Evolutionary conservation across 768 basidiomycete genomes (phyloP).

Genomic region (Baorangia bicolor): DNA sequence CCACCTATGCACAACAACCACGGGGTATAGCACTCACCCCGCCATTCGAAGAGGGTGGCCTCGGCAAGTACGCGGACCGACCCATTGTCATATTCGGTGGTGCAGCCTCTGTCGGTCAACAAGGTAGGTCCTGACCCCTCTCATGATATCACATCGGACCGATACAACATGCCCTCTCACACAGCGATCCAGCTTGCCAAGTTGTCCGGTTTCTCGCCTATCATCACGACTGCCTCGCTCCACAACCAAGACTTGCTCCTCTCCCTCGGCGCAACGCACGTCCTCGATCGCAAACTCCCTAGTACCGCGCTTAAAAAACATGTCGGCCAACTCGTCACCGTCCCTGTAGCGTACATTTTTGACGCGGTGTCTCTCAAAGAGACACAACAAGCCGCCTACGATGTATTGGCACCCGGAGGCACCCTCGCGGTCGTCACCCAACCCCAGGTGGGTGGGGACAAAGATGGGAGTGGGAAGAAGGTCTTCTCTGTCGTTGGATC

Average conservation of each 20-base stretch:
- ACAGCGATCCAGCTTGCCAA: slow-evolving; percentile 33
- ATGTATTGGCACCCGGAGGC: slow-evolving; percentile 32
- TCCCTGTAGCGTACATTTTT: slow-evolving; percentile 10
- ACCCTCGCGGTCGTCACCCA: slow-evolving; percentile 13
- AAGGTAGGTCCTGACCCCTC: slow-evolving; percentile 18
- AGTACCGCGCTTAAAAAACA: background rate
- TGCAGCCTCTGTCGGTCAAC: slow-evolving; percentile 37
- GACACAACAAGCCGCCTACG: slow-evolving; percentile 33
- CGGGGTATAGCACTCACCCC: slow-evolving; percentile 27
- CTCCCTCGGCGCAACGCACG: slow-evolving; percentile 37
- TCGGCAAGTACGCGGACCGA: slow-evolving; percentile 29
- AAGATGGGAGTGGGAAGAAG: background rate
- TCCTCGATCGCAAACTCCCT: slow-evolving; percentile 32
- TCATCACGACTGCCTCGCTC: slow-evolving; percentile 40
- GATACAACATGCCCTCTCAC: too few relatives aligned
- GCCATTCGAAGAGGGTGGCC: slow-evolving; percentile 29
- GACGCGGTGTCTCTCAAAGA: slow-evolving; percentile 33
- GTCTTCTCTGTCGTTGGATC: background rate
- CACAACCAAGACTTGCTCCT: slow-evolving; percentile 31
- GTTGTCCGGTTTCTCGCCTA: slow-evolving; percentile 34
- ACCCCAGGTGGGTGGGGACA: background rate
- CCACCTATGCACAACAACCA: slow-evolving; percentile 30
- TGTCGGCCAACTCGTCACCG: background rate
- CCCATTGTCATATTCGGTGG: slow-evolving; percentile 39
- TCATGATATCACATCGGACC: too few relatives aligned